Evolutionary conservation across 2,329 filamentous ascomycete genomes (phyloP), one percentile per base, ranked within the genome.

Genomic region (Aspergillus sergii): DNA sequence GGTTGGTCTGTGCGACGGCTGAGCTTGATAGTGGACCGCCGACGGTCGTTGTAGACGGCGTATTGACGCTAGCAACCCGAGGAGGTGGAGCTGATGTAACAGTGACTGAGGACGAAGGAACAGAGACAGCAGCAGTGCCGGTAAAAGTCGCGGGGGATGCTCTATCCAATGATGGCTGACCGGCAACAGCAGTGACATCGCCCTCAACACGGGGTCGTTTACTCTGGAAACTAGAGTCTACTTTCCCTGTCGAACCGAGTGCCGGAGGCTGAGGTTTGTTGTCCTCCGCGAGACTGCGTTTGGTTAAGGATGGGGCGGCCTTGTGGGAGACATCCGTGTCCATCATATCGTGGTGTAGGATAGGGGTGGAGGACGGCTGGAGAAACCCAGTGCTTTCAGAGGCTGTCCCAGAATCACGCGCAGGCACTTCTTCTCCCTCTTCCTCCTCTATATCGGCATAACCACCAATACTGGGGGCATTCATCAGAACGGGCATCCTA

Each of bases 401-500:
- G 10, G 62, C 32, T 36, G 58, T 60, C n/a, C 64, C 59, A 19
- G 70, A 58, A 10, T 57, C 55, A 39, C 63, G 50, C n/a, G 61
- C 61, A 8, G 71, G 63, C 16, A 69, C 71, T 34, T 34, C 32
- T 34, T 75, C 72, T 45, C 75, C 75, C 14, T 75, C 76, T 4
- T 78, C 71, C 16, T 70, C 66, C 19, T 67, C 75, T 11, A 69
- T 67, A 43, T 69, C 65, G 16, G 63, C 62, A 55, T 72, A 70
- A 23, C 65, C 65, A 46, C 70, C 74, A 63, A 68, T 78, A 64
- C 60, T 70, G 6, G 69, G 69, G 1, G 64, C 65, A 51, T 72
- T 74, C 62, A 76, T 72, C 59, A 81, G 39, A 14, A 83, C 73
- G 2, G 84, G 83, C 81, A 85, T 82, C 50, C 84, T 78, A 14